Evolutionary conservation across 257 asterid genomes (phyloP).

Genomic region (Solanum lycopersicoides): DNA sequence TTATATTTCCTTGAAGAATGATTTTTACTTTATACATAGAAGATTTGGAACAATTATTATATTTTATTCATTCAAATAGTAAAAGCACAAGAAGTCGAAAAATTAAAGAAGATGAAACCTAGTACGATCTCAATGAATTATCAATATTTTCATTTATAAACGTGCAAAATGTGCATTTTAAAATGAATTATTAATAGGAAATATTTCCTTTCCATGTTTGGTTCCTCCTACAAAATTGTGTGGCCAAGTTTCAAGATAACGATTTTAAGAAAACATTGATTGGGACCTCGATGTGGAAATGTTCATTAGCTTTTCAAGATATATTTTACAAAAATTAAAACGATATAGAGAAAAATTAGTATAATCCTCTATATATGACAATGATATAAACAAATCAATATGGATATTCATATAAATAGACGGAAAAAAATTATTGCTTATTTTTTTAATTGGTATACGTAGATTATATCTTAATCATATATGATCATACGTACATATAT

Average conservation of each 20-base stretch:
- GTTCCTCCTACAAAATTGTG: background rate
- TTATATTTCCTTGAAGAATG: too few species aligned
- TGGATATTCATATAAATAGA: background rate
- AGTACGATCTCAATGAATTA: too few species aligned
- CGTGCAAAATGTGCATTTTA: background rate
- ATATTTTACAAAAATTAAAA: background rate
- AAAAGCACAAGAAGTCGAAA: too few species aligned
- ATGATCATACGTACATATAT: background rate
- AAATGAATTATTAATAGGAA: too few species aligned
- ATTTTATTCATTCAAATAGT: too few species aligned
- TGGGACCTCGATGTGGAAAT: background rate
- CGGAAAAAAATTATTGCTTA: too few species aligned
- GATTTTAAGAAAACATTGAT: background rate
- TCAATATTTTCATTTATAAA: background rate
- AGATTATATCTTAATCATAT: too few species aligned
- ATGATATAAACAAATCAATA: background rate
- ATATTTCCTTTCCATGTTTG: background rate
- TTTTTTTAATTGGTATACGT: too few species aligned
- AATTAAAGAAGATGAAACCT: too few species aligned
- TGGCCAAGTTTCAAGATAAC: background rate
- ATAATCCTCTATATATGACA: background rate
- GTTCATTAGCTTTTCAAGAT: background rate
- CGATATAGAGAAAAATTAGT: background rate
- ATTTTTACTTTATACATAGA: too few species aligned
- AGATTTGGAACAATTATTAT: too few species aligned